phyloP scores from a whole-genome alignment of 805 yeast species.

The Yamadazyma scolyti region DNA sequence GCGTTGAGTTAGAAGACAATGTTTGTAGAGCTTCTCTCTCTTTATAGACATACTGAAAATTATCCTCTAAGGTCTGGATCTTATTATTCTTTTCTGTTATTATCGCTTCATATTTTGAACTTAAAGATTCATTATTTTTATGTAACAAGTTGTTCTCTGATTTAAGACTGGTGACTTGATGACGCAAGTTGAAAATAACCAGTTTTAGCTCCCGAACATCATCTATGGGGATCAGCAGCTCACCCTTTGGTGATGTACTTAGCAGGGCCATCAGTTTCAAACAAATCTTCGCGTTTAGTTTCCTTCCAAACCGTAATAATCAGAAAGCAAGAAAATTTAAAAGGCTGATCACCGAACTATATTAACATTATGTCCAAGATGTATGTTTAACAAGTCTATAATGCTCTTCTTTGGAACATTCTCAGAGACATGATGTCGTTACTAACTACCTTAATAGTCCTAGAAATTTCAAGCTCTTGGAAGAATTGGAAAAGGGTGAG shows the following conservation, averaged over 20 bases:
- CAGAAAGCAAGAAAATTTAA: no score
- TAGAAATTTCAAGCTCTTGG: slow-evolving; percentile 89
- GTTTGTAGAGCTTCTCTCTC: slow-evolving; percentile 30
- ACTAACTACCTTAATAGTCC: slow-evolving; percentile 49
- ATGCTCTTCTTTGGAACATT: no score
- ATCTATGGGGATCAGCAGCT: no score
- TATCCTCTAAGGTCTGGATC: slow-evolving; percentile 26
- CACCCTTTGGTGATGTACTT: no score
- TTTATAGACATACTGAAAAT: slow-evolving; percentile 32
- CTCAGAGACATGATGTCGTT: no score
- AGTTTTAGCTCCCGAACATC: slow-evolving; percentile 16
- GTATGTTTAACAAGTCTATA: slow-evolving; percentile 26
- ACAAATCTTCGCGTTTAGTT: no score
- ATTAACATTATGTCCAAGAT: slow-evolving; percentile 51
- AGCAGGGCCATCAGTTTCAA: no score
- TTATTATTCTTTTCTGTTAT: slow-evolving; percentile 30
- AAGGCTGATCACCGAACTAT: no score
- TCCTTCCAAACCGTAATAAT: no score
- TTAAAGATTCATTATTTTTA: slow-evolving; percentile 21
- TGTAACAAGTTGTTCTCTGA: slow-evolving; percentile 32
- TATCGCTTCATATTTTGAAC: slow-evolving; percentile 23
- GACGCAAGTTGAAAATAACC: slow-evolving; percentile 24
- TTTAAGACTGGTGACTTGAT: slow-evolving; percentile 25
- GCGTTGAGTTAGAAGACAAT: slow-evolving; percentile 27
- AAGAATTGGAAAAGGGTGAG: slow-evolving; percentile 97